Conservation (phyloP, 129 eudicot genomes). For the Tanacetum coccineum region DNA sequence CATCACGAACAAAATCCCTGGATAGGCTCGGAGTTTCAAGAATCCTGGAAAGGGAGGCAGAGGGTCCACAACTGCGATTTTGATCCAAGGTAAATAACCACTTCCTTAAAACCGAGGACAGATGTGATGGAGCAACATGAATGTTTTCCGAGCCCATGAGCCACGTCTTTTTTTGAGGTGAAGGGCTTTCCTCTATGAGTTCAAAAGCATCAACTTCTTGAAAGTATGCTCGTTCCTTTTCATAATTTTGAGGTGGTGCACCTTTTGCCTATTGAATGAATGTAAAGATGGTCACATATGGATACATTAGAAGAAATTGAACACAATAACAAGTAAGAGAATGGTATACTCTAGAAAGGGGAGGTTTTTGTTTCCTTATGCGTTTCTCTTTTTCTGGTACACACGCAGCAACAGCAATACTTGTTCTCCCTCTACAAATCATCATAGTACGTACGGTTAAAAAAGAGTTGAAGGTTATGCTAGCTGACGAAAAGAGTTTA, state of each 20-base stretch:
- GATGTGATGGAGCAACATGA: slow-evolving; percentile 40
- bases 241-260: slow-evolving; percentile 53
- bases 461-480: no score
- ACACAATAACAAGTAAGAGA: background rate
- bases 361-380: slow-evolving; percentile 64
- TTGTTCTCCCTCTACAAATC: slow-evolving; percentile 76
- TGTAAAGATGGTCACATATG: no score
- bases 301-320: background rate
- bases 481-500: no score
- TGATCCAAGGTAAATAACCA: slow-evolving; percentile 56
- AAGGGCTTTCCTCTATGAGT: slow-evolving; percentile 90
- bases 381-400: slow-evolving; percentile 47
- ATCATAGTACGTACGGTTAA: background rate
- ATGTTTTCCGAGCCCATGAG: slow-evolving; percentile 45
- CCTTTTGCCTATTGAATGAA: slow-evolving; percentile 49
- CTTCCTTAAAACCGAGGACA: slow-evolving; percentile 59
- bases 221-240: slow-evolving; percentile 83
- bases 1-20: slow-evolving; percentile 27
- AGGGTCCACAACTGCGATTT: slow-evolving; percentile 37
- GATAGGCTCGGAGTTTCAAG: slow-evolving; percentile 56
- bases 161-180: slow-evolving; percentile 85
- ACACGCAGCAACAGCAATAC: slow-evolving; percentile 69
- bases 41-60: slow-evolving; percentile 65
- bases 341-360: slow-evolving; percentile 72
- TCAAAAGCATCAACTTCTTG: slow-evolving; percentile 88